These are phyloP conservation scores for Aplosporella prunicola DNA, from an alignment of 2,329 filamentous ascomycete species.

Conservation along the genomic window DNA sequence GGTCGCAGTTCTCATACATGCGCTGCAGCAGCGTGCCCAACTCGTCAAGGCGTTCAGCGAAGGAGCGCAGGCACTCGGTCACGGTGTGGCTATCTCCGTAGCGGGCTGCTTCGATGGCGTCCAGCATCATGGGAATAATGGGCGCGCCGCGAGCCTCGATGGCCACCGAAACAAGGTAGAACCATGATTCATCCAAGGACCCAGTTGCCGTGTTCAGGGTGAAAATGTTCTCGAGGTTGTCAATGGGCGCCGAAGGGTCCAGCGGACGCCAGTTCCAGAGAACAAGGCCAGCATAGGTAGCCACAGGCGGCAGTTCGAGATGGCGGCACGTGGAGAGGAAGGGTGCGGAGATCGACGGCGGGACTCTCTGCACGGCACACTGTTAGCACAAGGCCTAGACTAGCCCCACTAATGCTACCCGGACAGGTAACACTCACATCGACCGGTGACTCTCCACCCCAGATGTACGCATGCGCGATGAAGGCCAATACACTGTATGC, in stretches of 20 bases:
- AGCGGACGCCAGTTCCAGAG: conserved; percentile 97
- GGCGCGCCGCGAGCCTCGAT: conserved; percentile 88
- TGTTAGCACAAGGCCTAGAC: conserved; percentile 2
- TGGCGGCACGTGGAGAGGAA: conserved; percentile 66
- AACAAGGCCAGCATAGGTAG: conserved; percentile 83
- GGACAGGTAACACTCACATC: conserved; percentile 46
- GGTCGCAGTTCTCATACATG: conserved; percentile 95
- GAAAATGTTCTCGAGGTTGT: conserved; percentile 77
- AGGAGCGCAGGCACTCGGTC: conserved; percentile 63
- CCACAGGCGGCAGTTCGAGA: conserved; percentile 82
- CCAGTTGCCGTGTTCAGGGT: conserved; percentile 88
- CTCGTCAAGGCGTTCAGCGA: conserved; percentile 83
- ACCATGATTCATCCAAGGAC: conserved; percentile 95
- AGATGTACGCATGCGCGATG: conserved; percentile 77
- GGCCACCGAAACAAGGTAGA: conserved; percentile 89
- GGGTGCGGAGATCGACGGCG: conserved; percentile 73
- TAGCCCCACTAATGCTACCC: background rate
- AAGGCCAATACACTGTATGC: conserved; percentile 74
- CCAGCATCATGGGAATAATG: conserved; percentile 79
- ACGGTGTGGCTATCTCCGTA: conserved; percentile 61
- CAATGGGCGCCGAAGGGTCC: conserved; percentile 71
- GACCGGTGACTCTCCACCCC: conserved; percentile 67
- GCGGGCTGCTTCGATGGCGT: conserved; percentile 73
- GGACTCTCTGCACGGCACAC: conserved; percentile 46
- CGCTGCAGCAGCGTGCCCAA: conserved; percentile 67